Evolutionary conservation across 495 filamentous ascomycete species (phyloP).

Genomic region (Talaromyces thailandensis): DNA sequence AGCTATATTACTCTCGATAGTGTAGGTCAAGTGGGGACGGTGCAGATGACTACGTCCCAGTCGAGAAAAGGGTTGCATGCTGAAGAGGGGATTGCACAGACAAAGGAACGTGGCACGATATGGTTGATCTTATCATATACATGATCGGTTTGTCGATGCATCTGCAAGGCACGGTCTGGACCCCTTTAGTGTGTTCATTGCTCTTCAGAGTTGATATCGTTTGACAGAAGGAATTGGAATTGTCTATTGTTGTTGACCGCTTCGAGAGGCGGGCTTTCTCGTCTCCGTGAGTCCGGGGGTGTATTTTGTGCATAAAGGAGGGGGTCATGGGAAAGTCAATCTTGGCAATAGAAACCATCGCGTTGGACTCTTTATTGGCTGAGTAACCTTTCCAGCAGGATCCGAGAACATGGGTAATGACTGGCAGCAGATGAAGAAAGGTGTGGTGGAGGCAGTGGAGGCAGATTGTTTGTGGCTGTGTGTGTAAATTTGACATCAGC

Average conservation of each 20-base stretch:
- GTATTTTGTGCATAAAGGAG: neutral
- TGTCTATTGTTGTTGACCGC: neutral
- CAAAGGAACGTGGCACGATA: slow-evolving; percentile 4
- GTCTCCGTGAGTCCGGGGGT: neutral
- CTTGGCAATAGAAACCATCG: neutral
- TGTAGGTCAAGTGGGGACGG: neutral
- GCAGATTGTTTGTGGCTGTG: neutral
- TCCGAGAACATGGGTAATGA: neutral
- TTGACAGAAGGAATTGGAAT: neutral
- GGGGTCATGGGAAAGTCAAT: neutral
- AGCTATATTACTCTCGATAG: neutral
- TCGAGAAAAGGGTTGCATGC: neutral
- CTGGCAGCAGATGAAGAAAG: neutral
- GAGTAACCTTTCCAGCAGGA: neutral
- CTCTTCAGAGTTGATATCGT: neutral
- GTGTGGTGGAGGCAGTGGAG: neutral
- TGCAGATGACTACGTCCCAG: slow-evolving; percentile 2
- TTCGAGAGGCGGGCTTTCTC: neutral
- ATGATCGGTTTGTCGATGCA: neutral
- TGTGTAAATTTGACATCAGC: neutral
- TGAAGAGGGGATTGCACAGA: neutral
- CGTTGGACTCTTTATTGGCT: neutral
- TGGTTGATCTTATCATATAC: neutral
- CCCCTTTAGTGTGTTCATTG: neutral
- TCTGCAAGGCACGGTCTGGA: slow-evolving; percentile 3